Percentiles rank a stretch among this genome's conserved stretches.
phyloP scores from a whole-genome alignment of 2,329 filamentous ascomycete species.

The Epichloe typhina region DNA sequence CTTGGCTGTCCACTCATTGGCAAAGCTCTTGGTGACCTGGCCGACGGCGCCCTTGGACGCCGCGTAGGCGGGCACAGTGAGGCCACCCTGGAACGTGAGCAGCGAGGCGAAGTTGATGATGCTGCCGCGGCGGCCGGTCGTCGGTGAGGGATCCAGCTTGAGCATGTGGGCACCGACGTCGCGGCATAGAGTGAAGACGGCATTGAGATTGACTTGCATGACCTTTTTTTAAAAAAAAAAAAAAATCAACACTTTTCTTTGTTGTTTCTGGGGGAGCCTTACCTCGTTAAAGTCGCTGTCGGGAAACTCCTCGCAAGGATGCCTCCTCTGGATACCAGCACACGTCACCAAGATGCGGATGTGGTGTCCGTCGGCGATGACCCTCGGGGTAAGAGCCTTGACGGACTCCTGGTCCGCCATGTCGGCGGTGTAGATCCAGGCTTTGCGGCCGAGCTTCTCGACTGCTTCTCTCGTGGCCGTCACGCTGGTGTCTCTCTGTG shows the following conservation, averaged over 20 bases:
- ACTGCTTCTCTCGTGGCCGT: slow-evolving; percentile 47
- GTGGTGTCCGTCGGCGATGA: slow-evolving; percentile 49
- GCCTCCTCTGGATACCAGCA: slow-evolving; percentile 72
- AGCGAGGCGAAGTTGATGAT: slow-evolving; percentile 81
- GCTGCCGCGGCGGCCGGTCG: slow-evolving; percentile 46
- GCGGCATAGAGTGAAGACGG: slow-evolving; percentile 66
- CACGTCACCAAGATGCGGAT: slow-evolving; percentile 76
- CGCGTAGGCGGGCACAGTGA: slow-evolving; percentile 81
- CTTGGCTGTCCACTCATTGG: slow-evolving; percentile 73
- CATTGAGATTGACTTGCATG: slow-evolving; percentile 73
- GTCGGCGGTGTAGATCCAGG: slow-evolving; percentile 56
- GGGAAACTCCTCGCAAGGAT: slow-evolving; percentile 64
- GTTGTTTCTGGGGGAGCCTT: slow-evolving; percentile 1
- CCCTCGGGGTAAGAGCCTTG: slow-evolving; percentile 41
- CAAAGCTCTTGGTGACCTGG: slow-evolving; percentile 72
- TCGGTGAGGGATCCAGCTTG: slow-evolving; percentile 30
- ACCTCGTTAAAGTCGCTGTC: slow-evolving; percentile 63
- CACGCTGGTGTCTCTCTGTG: slow-evolving; percentile 29
- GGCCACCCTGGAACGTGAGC: slow-evolving; percentile 71
- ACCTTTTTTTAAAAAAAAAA: slow-evolving; percentile 34
- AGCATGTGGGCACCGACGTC: slow-evolving; percentile 74
- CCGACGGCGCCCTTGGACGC: slow-evolving; percentile 75
- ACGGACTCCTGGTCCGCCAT: slow-evolving; percentile 49
- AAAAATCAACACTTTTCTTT: background rate
- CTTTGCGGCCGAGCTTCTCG: slow-evolving; percentile 52